phyloP scores from a whole-genome alignment of 495 filamentous ascomycete genomes.

The Hypoxylon intermedium region DNA sequence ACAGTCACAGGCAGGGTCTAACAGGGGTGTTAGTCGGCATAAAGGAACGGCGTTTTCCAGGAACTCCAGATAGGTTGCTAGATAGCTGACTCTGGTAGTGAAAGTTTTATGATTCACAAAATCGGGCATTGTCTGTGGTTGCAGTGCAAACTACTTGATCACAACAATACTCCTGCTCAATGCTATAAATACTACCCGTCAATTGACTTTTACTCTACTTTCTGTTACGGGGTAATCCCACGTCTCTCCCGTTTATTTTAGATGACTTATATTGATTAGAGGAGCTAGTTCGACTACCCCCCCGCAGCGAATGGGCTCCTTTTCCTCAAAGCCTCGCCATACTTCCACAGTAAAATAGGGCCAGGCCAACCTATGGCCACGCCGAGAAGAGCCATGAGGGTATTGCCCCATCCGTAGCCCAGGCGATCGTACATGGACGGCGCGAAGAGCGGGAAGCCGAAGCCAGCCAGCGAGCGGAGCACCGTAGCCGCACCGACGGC shows the following conservation, averaged over 20 bases:
- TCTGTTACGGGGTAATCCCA: background rate
- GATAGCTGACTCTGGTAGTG: slow-evolving; percentile 1
- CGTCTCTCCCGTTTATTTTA: background rate
- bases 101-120: background rate
- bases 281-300: background rate
- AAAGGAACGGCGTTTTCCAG: slow-evolving; percentile 17
- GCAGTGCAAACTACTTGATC: too few relatives aligned
- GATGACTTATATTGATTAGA: background rate
- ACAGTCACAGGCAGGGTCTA: slow-evolving; percentile 2
- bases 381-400: slow-evolving; percentile 60
- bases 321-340: slow-evolving; percentile 54
- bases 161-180: slow-evolving; percentile 1
- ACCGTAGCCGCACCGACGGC: slow-evolving; percentile 73
- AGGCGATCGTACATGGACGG: slow-evolving; percentile 66
- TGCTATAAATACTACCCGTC: background rate
- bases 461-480: slow-evolving; percentile 71
- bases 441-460: slow-evolving; percentile 80
- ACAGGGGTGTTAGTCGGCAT: slow-evolving; percentile 5
- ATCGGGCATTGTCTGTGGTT: background rate
- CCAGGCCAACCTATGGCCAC: slow-evolving; percentile 57
- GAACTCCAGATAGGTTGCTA: slow-evolving; percentile 12
- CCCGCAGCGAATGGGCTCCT: slow-evolving; percentile 72
- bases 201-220: background rate
- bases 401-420: slow-evolving; percentile 64
- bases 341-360: slow-evolving; percentile 60